Evolutionary conservation across 257 asterid species (phyloP).

Genomic region (Coffea eugenioides): DNA sequence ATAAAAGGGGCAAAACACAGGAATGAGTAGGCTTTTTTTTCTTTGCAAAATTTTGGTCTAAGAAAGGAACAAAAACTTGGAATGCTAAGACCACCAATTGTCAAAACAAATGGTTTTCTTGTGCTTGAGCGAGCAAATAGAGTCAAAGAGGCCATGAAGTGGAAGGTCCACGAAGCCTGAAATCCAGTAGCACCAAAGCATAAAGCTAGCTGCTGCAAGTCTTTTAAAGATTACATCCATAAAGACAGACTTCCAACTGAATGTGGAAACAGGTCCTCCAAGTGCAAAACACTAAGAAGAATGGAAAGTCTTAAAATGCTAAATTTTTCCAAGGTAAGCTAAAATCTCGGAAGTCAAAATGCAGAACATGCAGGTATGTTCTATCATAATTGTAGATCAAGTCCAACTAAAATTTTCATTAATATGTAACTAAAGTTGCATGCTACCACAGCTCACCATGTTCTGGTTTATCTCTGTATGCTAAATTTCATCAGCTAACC

Average conservation of each 20-base stretch:
- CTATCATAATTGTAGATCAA: not conserved
- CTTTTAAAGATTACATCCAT: not conserved
- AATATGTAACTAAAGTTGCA: not conserved
- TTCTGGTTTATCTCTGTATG: not conserved
- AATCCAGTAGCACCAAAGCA: not conserved
- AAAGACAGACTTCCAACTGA: not conserved
- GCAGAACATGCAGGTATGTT: not conserved
- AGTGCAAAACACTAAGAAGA: not conserved
- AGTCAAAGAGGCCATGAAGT: not conserved
- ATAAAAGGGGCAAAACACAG: slow-evolving; percentile 10
- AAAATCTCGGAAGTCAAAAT: not conserved
- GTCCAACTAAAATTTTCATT: not conserved
- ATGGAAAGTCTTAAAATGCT: not conserved
- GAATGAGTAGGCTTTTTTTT: not conserved
- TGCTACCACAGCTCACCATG: not conserved
- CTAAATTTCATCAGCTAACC: not conserved
- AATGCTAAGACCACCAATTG: not conserved
- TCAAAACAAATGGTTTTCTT: not conserved
- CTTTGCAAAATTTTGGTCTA: not conserved
- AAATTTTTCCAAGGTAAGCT: not conserved
- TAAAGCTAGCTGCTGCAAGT: not conserved
- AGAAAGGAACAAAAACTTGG: not conserved
- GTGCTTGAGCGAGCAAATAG: not conserved
- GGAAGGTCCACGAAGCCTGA: not conserved
- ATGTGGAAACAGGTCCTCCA: not conserved